phyloP scores from a whole-genome alignment of 2,329 filamentous ascomycete species.

The Cladorrhinum sp. region DNA sequence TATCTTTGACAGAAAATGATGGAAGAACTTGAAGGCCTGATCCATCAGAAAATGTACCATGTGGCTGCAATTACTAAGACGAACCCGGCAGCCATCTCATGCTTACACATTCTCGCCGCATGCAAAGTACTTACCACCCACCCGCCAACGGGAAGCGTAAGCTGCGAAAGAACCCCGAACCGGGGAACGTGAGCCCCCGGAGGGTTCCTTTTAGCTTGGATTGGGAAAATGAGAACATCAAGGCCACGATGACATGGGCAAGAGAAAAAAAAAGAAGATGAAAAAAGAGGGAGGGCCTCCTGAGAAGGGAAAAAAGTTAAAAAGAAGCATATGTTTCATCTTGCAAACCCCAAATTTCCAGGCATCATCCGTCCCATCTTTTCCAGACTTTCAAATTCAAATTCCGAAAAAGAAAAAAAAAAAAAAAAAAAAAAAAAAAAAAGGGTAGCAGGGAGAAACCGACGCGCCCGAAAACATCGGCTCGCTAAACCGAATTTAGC shows the following conservation, averaged over 20 bases:
- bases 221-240: neutral
- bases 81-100: neutral
- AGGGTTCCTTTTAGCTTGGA: too few species aligned
- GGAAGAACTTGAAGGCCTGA: neutral
- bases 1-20: too few species aligned
- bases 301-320: neutral
- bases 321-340: neutral
- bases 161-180: neutral
- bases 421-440: too few species aligned
- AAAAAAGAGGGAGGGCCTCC: neutral
- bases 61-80: neutral
- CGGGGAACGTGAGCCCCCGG: neutral
- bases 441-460: too few species aligned
- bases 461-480: neutral
- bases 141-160: neutral
- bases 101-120: neutral
- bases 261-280: too few species aligned
- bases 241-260: too few species aligned
- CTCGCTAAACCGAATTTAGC: conserved; percentile 2
- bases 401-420: too few species aligned
- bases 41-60: neutral
- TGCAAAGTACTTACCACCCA: neutral
- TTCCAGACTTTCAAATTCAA: too few species aligned
- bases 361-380: too few species aligned
- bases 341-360: too few species aligned